Conservation (phyloP, 371 early-diverging fungal species). For the Mortierella sp. region DNA sequence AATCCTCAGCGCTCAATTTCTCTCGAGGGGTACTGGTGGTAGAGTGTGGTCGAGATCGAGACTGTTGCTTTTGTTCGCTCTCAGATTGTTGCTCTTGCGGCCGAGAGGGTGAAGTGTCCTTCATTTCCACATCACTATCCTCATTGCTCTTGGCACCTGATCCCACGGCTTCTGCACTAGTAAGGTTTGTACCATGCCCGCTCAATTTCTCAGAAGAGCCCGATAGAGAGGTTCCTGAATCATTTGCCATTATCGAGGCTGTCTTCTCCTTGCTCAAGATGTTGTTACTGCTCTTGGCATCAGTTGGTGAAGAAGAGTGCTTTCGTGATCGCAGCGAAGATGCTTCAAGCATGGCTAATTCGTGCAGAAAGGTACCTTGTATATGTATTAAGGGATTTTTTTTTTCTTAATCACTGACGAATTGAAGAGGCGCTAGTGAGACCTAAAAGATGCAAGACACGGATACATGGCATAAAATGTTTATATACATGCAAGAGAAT, state of each 20-base stretch:
- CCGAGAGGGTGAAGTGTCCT: slow-evolving; percentile 2
- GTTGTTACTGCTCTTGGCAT: slow-evolving; percentile 15
- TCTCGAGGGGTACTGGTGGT: slow-evolving; percentile 1
- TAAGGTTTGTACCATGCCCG: slow-evolving; percentile 1
- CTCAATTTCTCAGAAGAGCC: slow-evolving; percentile 8
- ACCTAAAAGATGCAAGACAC: background rate
- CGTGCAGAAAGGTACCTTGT: background rate
- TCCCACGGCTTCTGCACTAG: background rate
- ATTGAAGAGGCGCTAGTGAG: background rate
- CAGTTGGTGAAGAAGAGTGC: slow-evolving; percentile 18
- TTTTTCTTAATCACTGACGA: background rate
- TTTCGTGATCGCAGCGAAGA: slow-evolving; percentile 35
- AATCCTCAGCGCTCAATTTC: slow-evolving; percentile 33
- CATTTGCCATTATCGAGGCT: slow-evolving; percentile 9
- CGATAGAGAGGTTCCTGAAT: slow-evolving; percentile 23
- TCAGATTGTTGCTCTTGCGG: background rate
- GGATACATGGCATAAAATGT: background rate
- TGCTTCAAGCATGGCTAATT: slow-evolving; percentile 30
- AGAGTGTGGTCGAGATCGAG: background rate
- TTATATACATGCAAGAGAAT: background rate
- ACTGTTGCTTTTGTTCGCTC: background rate
- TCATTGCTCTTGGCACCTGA: background rate
- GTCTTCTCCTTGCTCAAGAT: slow-evolving; percentile 14
- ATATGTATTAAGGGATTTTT: background rate
- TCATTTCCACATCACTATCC: slow-evolving; percentile 21